Evolutionary conservation across 2,329 filamentous ascomycete genomes (phyloP), one percentile per base, ranked within the genome.

Genomic region (Diaporthe capsici): DNA sequence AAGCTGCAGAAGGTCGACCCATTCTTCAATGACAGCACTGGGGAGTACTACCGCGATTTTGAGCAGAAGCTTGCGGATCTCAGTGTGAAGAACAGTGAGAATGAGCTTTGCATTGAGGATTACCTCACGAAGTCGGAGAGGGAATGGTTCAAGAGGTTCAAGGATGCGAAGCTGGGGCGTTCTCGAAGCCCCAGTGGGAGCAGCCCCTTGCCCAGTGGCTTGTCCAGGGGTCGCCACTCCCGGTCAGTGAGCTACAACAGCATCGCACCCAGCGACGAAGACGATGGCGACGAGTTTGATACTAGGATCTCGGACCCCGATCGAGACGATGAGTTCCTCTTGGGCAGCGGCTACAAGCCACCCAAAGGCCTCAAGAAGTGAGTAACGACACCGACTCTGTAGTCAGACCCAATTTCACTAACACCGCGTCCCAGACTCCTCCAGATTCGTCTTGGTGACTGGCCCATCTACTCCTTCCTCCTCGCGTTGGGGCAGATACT

Each of bases 1-100:
- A 89, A 90, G 76, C 87, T 92, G 34, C 92, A 93, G 80, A 91
- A 92, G 76, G 90, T 93, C 0, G 90, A 92, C 78, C 92, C 91
- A 1, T 92, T 91, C 83, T 93, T 93, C 83, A 92, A 89, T 5
- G 92, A 93, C 80, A 88, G 88, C 67, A 90, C 87, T 37, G 91
- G 91, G 44, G 86, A 91, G 78, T 93, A 91, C 81, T 91, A 90
- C 77, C 85, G 86, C 75, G 86, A 84, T 2, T 93, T 92, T 77
- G 88, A 90, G 76, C 86, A 88, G 80, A 90, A 86, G 80, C 86
- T 93, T 1, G 87, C 89, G 31, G 82, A 82, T 4, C 84, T 93
- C 13, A 83, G 79, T 60, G 90, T 88, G 13, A 86, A 87, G 77
- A 92, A 89, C 76, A 92, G 90, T 0, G 88, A 90, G 77, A 87